These are phyloP conservation scores for Tylopilus vinaceipallidus DNA, from an alignment of 768 basidiomycete species.

Conservation along the genomic window DNA sequence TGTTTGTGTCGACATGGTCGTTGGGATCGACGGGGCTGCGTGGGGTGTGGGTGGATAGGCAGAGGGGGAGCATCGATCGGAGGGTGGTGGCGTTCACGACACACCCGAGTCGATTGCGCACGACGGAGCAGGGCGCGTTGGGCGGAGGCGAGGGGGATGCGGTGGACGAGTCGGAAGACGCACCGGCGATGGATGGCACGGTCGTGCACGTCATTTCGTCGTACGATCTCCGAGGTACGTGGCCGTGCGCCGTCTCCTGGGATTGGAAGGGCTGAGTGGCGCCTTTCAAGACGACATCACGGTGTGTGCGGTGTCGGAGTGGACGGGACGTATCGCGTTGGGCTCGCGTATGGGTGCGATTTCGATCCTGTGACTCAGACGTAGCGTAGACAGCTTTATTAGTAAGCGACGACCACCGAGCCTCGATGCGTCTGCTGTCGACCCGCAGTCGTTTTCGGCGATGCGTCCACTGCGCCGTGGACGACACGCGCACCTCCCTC, in stretches of 20 bases:
- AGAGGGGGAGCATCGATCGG: constrained; percentile 14
- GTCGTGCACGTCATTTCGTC: constrained; percentile 19
- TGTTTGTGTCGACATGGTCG: constrained; percentile 17
- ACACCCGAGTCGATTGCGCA: constrained; percentile 6
- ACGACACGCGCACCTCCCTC: constrained; percentile 32
- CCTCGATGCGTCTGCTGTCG: background rate
- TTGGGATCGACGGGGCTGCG: constrained; percentile 22
- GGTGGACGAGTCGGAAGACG: background rate
- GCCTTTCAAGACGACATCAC: constrained; percentile 40
- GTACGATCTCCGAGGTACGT: constrained; percentile 32
- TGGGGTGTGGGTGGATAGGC: constrained; percentile 25
- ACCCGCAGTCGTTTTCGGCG: too few species aligned
- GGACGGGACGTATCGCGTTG: constrained; percentile 41
- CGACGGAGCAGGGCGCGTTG: background rate
- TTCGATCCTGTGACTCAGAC: background rate
- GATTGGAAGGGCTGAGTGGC: too few species aligned
- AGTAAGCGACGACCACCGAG: background rate
- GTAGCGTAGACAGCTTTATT: background rate
- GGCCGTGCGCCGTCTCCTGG: background rate
- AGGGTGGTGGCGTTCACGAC: constrained; percentile 25
- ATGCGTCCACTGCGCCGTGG: constrained; percentile 5
- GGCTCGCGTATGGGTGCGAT: constrained; percentile 40
- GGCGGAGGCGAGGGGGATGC: background rate
- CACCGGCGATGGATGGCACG: constrained; percentile 11
- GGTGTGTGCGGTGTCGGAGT: constrained; percentile 45